Percentiles rank a stretch among this genome's conserved stretches.
Evolutionary conservation across 805 yeast species (phyloP).

Genomic region (Lipomyces orientalis): DNA sequence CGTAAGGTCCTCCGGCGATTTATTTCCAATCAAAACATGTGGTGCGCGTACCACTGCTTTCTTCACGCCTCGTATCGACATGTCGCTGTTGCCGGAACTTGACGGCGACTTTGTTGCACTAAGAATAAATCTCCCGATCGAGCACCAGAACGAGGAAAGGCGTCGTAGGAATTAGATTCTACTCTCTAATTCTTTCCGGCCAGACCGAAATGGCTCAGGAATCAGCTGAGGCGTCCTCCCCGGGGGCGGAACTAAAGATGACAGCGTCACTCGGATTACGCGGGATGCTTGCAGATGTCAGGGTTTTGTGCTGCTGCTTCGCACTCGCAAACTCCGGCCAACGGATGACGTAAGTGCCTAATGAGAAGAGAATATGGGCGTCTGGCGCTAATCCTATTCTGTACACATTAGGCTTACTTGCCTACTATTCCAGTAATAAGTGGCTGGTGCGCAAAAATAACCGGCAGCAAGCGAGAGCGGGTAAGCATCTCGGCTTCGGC

Average conservation of each 20-base stretch:
- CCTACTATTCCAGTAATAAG: too few species aligned
- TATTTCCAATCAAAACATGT: constrained; percentile 46
- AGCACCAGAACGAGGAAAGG: background rate
- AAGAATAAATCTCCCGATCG: background rate
- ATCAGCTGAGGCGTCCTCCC: background rate
- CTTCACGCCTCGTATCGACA: constrained; percentile 46
- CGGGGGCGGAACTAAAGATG: background rate
- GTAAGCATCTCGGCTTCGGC: too few species aligned
- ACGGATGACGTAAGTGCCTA: background rate
- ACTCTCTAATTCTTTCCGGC: background rate
- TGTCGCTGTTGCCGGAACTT: background rate
- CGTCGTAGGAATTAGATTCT: background rate
- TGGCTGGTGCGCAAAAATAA: too few species aligned
- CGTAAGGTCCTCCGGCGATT: constrained; percentile 45
- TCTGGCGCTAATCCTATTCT: too few species aligned
- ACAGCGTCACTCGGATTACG: background rate
- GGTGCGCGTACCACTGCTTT: constrained; percentile 48
- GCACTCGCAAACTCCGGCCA: too few species aligned
- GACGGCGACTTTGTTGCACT: background rate
- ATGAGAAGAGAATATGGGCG: too few species aligned
- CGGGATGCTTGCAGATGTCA: constrained; percentile 1
- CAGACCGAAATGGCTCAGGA: background rate
- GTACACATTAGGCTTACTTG: too few species aligned
- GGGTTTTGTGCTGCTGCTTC: background rate
- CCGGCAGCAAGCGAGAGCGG: too few species aligned